Base-by-base conservation (phyloP, 495 filamentous ascomycete genomes). In the Penicillium verhagenii region DNA sequence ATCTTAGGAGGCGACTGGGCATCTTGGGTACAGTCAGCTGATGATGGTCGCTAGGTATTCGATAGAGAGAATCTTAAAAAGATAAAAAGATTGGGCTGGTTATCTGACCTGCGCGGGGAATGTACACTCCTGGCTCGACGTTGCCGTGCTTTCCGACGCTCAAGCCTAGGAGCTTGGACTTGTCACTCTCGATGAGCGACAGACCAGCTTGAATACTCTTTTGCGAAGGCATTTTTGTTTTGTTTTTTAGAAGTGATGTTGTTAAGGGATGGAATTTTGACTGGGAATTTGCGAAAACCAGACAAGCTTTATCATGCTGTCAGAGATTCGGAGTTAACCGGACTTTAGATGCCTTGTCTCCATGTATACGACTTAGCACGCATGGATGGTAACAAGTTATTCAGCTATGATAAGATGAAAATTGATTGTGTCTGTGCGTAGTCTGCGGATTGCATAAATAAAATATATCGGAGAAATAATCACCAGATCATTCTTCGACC, bases 181-280 rank as follows among this genome's bases (percentile, higher is more conserved):
- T 47, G 44, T 74, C 69, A 16, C 54, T 66, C 52, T 74, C 52
- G 55, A 75, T 67, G 45, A 72, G 63, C 21, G 61, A 47, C 26
- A 73, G 48, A 40, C 60, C 67, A 6, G 47, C 49, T 31, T 70
- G 47, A 56, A 73, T 53, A 18, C 64, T 67, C 7, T 58, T 54
- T n/a, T 61, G 54, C 11, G 68, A 53, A 5, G 67, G 69, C 71
- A 75, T 73, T 28, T 47, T 65, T 43, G 14, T 46, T n/a, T 25
- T 18, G 20, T 6, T 23, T 43, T 21, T n/a, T n/a, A n/a, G 21
- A 14, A 20, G 20, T 23, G 37, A 31, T 31, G 21, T 43, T 25
- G 1, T 5, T 24, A 9, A 20, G 11, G 21, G 10, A 11, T 42
- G 35, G 26, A 28, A 9, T 6, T 28, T 1, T 28, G 26, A 28